Evolutionary conservation across 1,284 basidiomycete species (phyloP), one percentile per base, ranked within the genome.

Genomic region (Apiotrichum brassicae): DNA sequence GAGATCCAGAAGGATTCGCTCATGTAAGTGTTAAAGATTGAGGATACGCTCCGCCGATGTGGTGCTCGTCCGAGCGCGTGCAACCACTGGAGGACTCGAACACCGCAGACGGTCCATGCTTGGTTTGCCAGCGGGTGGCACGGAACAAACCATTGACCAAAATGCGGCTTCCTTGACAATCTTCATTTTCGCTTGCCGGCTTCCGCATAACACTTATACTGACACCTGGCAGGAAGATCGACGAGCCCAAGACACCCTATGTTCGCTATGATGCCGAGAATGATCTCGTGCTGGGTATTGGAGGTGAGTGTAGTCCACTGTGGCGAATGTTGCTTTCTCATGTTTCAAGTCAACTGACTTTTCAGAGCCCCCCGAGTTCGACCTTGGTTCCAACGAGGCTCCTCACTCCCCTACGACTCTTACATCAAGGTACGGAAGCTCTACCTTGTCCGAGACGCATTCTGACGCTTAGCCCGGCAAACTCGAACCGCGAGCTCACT

Each of bases 161-260:
- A n/a, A n/a, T n/a, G n/a, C n/a, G n/a, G n/a, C n/a, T n/a, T n/a
- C n/a, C n/a, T n/a, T n/a, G n/a, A n/a, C n/a, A n/a, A n/a, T n/a
- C n/a, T n/a, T n/a, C n/a, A n/a, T n/a, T n/a, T n/a, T n/a, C n/a
- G n/a, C n/a, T n/a, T n/a, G n/a, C n/a, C n/a, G n/a, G n/a, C n/a
- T n/a, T n/a, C n/a, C n/a, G n/a, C n/a, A n/a, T n/a, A n/a, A 30
- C 28, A 9, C 28, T 9, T 14, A 30, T 30, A 8, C 37, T 40
- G 8, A 40, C 39, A 19, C 22, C 4, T 16, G 16, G 7, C 40
- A 73, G 71, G 71, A 94, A 92, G 81, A 94, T 94, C 66, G 90
- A 87, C 4, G 90, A 94, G 68, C 90, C 90, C 44, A 94, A 94
- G 80, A 94, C 90, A n/a, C 90, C 90, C 0, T 94, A 86, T 72